phyloP scores from a whole-genome alignment of 164 flowering plant species.

The Kalanchoe fedtschenkoi region DNA sequence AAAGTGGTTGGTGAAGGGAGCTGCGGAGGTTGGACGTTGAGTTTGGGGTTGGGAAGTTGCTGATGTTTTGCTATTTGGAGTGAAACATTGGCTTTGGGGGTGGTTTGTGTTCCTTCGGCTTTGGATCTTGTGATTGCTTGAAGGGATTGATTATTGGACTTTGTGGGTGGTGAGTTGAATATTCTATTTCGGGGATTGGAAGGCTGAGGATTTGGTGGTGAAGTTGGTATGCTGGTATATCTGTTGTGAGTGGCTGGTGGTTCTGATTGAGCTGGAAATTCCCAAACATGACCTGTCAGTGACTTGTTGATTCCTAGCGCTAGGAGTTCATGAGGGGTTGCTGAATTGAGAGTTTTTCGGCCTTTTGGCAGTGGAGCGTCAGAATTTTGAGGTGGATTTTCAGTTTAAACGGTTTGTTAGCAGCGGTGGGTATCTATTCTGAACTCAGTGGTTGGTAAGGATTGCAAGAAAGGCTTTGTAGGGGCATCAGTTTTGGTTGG shows the following conservation, averaged over 20 bases:
- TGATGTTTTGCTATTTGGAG: background rate
- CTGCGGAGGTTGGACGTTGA: background rate
- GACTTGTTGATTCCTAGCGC: background rate
- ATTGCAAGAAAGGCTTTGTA: background rate
- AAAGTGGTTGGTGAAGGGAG: background rate
- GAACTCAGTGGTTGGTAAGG: background rate
- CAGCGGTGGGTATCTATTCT: background rate
- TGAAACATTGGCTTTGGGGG: background rate
- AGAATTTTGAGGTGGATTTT: too few species aligned
- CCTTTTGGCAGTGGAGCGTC: background rate
- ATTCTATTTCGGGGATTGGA: too few species aligned
- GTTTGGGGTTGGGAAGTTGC: background rate
- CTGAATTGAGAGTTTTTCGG: background rate
- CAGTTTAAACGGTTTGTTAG: background rate
- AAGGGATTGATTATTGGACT: background rate
- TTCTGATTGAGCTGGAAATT: background rate
- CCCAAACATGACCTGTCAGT: background rate
- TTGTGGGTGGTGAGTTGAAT: too few species aligned
- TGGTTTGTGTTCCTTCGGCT: background rate
- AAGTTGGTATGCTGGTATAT: constrained; percentile 5
- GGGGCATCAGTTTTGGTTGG: background rate
- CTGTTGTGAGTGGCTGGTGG: constrained; percentile 1
- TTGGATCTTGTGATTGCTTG: background rate
- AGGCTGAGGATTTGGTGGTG: constrained; percentile 1
- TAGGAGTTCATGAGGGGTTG: background rate